A percentile compares a stretch with the other conserved stretches of the same genome.
Conservation (phyloP, 768 basidiomycete species). For the Lactarius sanguifluus region DNA sequence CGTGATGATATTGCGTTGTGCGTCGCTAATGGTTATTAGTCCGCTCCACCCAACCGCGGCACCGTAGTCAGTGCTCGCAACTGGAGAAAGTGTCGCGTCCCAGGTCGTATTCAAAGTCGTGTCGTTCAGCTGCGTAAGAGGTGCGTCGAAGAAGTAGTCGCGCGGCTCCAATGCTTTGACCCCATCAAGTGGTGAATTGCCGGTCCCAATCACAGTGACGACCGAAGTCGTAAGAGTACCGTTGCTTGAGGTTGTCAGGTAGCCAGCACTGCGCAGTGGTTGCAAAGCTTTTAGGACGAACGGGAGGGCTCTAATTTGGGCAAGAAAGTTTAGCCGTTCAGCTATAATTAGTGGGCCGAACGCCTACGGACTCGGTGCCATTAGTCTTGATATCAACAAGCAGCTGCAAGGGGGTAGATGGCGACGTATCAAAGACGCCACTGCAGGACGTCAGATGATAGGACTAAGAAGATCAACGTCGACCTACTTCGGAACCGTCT, state of each 20-base stretch:
- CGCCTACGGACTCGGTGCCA: constrained; percentile 42
- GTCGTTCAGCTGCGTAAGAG: constrained; percentile 43
- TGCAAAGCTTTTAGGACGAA: constrained; percentile 45
- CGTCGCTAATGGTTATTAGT: constrained; percentile 43
- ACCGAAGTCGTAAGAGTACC: constrained; percentile 40
- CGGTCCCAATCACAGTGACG: constrained; percentile 50
- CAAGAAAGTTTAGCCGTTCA: not conserved
- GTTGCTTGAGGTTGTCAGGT: constrained; percentile 47
- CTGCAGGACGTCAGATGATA: constrained; percentile 23
- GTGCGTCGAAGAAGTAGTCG: constrained; percentile 55
- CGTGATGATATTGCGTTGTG: constrained; percentile 41
- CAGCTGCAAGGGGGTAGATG: constrained; percentile 45
- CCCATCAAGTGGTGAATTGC: constrained; percentile 50
- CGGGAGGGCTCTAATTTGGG: constrained; percentile 41
- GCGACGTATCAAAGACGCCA: constrained; percentile 51
- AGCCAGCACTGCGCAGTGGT: constrained; percentile 46
- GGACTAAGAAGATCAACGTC: not conserved
- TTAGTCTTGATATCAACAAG: constrained; percentile 55
- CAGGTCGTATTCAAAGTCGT: constrained; percentile 41
- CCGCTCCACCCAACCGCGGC: constrained; percentile 49
- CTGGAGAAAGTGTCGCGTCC: constrained; percentile 44
- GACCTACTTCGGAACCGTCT: constrained; percentile 44
- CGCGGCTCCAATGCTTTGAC: constrained; percentile 47
- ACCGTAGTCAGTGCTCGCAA: constrained; percentile 52
- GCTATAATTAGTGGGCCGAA: constrained; percentile 13